Evolutionary conservation across 225 moss, liverwort and hornwort genomes (phyloP), one percentile per base, ranked within the genome.

Genomic region (Bryoerythrophyllum caledonicum): DNA sequence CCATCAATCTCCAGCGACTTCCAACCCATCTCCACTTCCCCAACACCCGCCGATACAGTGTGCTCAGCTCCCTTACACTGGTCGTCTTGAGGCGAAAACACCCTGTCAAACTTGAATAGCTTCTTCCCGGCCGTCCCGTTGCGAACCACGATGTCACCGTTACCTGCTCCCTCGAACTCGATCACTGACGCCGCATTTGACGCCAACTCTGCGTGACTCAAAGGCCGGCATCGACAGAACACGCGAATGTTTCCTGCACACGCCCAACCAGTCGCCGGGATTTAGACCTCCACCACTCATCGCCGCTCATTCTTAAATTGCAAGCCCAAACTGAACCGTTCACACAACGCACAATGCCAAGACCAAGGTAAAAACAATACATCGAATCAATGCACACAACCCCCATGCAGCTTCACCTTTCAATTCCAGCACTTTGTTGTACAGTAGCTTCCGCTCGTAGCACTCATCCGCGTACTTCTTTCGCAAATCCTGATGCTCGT

Each of bases 381-480:
- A 49, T 6, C 46, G 2, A 70, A 10, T 25, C 25, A 9, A 49
- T 35, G 59, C 26, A 26, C 4, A 26, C 21, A 34, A 15, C 24
- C n/a, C n/a, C n/a, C n/a, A n/a, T n/a, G n/a, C n/a, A 34, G 24
- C 53, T 4, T 2, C 76, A 93, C 96, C 97, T 90, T 97, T 94
- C 58, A 97, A 59, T 75, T 97, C 97, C 2, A 97, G 86, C 37
- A 97, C 94, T 85, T 97, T 94, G 74, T 97, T 97, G 78, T 97
- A 94, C 0, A 97, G 90, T 25, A 89, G 90, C 75, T 86, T 87
- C 64, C 97, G 86, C 78, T 94, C 93, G 16, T 73, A 82, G 46
- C 91, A 84, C 77, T 92, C 94, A 60, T 93, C 91, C 15, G 87
- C 90, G 70, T 92, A 93, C 68, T 87, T 93, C 58, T 48, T 89